Conservation (phyloP, 495 filamentous ascomycete species). For the Penicillium lividum region DNA sequence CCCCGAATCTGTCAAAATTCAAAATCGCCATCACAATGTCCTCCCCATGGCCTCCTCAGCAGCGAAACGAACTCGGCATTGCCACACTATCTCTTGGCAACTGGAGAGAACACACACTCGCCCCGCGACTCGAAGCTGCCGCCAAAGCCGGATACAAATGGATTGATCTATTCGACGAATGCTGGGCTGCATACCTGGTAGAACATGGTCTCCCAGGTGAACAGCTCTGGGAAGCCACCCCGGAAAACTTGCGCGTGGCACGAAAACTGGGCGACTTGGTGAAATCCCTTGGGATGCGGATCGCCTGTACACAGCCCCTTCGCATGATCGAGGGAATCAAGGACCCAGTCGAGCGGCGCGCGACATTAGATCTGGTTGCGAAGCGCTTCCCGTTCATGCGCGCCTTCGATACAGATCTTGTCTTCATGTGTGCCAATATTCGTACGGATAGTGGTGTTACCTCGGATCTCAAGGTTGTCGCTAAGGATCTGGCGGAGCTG, state of each 20-base stretch:
- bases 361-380: constrained; percentile 27
- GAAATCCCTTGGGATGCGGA: constrained; percentile 31
- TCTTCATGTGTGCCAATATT: constrained; percentile 38
- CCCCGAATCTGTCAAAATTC: background rate
- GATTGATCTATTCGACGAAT: constrained; percentile 42
- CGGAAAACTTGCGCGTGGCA: constrained; percentile 29
- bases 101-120: constrained; percentile 28
- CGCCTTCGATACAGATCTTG: constrained; percentile 37
- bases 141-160: constrained; percentile 33
- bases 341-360: constrained; percentile 25
- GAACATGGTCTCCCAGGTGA: constrained; percentile 28
- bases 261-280: constrained; percentile 31
- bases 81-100: constrained; percentile 38
- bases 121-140: constrained; percentile 31
- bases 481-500: constrained; percentile 31
- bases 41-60: constrained; percentile 17
- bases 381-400: constrained; percentile 41
- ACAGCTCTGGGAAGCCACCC: constrained; percentile 32
- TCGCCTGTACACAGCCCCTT: constrained; percentile 36
- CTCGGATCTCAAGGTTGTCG: constrained; percentile 31
- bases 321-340: constrained; percentile 34
- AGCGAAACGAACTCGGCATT: constrained; percentile 28
- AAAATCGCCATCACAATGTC: constrained; percentile 11
- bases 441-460: constrained; percentile 33
- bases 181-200: constrained; percentile 37